Conservation (phyloP, 805 yeast genomes). For the Candida ascalaphidarum region DNA sequence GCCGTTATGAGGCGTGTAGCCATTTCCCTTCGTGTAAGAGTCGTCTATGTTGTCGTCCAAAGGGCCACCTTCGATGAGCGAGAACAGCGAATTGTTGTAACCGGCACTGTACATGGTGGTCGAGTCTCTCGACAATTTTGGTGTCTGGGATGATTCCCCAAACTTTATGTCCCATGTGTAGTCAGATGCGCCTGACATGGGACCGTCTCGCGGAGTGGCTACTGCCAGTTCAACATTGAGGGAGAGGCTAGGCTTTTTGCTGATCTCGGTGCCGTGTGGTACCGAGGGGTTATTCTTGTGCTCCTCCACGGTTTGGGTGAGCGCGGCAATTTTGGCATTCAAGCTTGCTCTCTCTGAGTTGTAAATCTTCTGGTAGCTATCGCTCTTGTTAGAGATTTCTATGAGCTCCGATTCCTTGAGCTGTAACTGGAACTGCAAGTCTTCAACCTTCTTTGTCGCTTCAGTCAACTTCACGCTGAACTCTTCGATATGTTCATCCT, state of each 20-base stretch:
- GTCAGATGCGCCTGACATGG: no score
- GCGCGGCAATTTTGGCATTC: constrained; percentile 14
- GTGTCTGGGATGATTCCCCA: constrained; percentile 44
- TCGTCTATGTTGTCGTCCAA: constrained; percentile 2
- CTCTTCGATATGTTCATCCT: constrained; percentile 14
- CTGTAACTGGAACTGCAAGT: constrained; percentile 9
- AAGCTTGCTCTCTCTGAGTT: constrained; percentile 20
- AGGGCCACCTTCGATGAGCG: constrained; percentile 8
- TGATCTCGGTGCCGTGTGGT: no score
- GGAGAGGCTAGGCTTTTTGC: background rate
- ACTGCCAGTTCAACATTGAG: no score
- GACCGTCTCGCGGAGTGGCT: no score
- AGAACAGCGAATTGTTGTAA: constrained; percentile 7
- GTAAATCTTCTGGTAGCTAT: constrained; percentile 22
- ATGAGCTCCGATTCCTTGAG: constrained; percentile 12
- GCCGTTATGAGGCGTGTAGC: constrained; percentile 1
- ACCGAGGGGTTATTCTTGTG: constrained; percentile 3
- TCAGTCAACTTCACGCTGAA: constrained; percentile 7
- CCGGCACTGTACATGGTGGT: constrained; percentile 2
- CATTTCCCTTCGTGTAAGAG: background rate
- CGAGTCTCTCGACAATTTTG: constrained; percentile 10
- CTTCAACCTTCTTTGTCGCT: constrained; percentile 15
- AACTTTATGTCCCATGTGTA: constrained; percentile 22
- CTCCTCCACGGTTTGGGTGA: constrained; percentile 4
- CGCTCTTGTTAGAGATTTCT: constrained; percentile 20